Conservation (phyloP, 768 basidiomycete species). For the Boletus sp. region DNA sequence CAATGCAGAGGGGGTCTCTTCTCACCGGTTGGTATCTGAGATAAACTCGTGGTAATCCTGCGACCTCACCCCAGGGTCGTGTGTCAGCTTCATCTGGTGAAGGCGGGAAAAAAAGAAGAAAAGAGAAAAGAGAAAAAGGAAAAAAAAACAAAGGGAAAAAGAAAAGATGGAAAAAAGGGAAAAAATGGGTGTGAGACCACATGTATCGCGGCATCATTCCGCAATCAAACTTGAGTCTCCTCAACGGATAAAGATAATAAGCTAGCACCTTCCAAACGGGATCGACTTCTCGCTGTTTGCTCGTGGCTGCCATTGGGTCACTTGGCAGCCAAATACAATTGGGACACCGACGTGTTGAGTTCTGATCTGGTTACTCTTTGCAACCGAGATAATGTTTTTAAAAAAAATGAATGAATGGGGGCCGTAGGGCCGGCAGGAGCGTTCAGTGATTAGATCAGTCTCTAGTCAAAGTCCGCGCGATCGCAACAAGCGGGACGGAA, state of each 20-base stretch:
- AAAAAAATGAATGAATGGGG: constrained; percentile 13
- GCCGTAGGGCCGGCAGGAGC: constrained; percentile 14
- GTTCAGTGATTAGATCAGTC: constrained; percentile 24
- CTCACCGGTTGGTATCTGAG: constrained; percentile 23
- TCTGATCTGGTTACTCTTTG: constrained; percentile 9
- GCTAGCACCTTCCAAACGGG: constrained; percentile 21
- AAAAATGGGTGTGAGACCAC: constrained; percentile 18
- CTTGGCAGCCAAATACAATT: constrained; percentile 4
- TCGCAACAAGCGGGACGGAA: constrained; percentile 27
- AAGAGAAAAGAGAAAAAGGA: background rate
- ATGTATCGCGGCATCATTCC: constrained; percentile 19
- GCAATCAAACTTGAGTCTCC: constrained; percentile 15
- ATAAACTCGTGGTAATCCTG: constrained; percentile 32
- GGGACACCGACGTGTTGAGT: constrained; percentile 5
- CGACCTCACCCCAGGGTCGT: constrained; percentile 24
- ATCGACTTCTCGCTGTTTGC: constrained; percentile 14
- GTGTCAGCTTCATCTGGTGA: constrained; percentile 15
- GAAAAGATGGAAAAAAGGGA: constrained; percentile 1
- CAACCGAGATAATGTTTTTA: constrained; percentile 8
- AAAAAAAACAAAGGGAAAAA: constrained; percentile 2
- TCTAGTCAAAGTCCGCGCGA: constrained; percentile 23
- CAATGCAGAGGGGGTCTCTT: constrained; percentile 11
- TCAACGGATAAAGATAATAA: constrained; percentile 20
- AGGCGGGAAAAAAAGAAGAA: constrained; percentile 2
- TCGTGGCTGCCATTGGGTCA: constrained; percentile 11